phyloP scores from a whole-genome alignment of 2,329 filamentous ascomycete species.

The Nakataea oryzae region DNA sequence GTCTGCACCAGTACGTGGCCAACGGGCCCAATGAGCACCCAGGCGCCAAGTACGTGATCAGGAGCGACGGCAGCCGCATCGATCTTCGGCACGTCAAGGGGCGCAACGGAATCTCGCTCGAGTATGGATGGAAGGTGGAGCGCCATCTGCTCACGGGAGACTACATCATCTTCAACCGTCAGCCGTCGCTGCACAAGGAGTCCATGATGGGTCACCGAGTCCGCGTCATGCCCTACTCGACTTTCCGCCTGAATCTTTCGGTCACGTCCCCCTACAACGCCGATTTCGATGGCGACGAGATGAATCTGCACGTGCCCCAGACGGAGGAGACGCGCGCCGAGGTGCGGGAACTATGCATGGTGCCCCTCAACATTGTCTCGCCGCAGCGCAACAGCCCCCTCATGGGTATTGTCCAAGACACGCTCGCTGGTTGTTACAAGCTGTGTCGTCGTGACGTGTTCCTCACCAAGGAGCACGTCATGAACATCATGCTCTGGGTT shows the following conservation, averaged over 20 bases:
- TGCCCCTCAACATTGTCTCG: slow-evolving; percentile 97
- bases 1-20: slow-evolving; percentile 77
- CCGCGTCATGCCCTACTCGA: slow-evolving; percentile 97
- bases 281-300: slow-evolving; percentile 99
- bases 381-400: slow-evolving; percentile 92
- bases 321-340: slow-evolving; percentile 95
- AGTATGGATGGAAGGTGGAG: slow-evolving; percentile 98
- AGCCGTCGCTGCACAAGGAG: slow-evolving; percentile 97
- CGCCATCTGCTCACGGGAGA: slow-evolving; percentile 93
- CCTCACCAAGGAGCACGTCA: slow-evolving; percentile 79
- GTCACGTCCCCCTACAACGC: slow-evolving; percentile 99
- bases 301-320: slow-evolving; percentile 99
- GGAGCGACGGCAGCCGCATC: slow-evolving; percentile 86
- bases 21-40: slow-evolving; percentile 94
- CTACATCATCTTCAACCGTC: slow-evolving; percentile 99
- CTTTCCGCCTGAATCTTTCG: slow-evolving; percentile 92
- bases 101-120: slow-evolving; percentile 72
- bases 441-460: slow-evolving; percentile 89
- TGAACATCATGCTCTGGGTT: slow-evolving; percentile 97
- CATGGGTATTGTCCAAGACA: slow-evolving; percentile 99
- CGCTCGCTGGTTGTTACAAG: slow-evolving; percentile 93
- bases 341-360: slow-evolving; percentile 87
- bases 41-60: slow-evolving; percentile 92
- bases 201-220: slow-evolving; percentile 99
- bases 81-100: slow-evolving; percentile 90